Conservation (phyloP, 148 eudicot genomes). For the Dysphania ambrosioides region DNA sequence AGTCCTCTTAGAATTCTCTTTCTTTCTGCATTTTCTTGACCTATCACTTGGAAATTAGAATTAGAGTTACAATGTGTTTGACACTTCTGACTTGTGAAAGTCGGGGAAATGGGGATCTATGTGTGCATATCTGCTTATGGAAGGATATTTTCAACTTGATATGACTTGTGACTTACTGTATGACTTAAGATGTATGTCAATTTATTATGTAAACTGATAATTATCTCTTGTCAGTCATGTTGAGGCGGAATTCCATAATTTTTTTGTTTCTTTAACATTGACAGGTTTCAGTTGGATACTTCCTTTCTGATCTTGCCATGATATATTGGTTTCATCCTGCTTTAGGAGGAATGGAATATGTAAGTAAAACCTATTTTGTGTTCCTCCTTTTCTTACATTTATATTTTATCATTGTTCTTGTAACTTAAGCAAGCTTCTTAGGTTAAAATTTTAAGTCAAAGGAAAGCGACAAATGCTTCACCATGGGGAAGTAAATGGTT, state of each 20-base stretch:
- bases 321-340: slow-evolving; percentile 77
- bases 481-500: not conserved
- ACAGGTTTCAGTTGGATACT: slow-evolving; percentile 93
- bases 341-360: slow-evolving; percentile 91
- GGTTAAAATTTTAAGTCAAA: not conserved
- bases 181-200: not conserved
- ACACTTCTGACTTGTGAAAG: not conserved
- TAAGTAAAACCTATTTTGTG: slow-evolving; percentile 40
- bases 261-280: slow-evolving; percentile 4
- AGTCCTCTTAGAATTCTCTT: no score
- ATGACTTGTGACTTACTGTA: no score
- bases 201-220: not conserved
- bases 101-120: not conserved
- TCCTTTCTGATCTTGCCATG: slow-evolving; percentile 83
- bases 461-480: not conserved
- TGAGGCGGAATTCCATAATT: not conserved
- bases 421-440: not conserved
- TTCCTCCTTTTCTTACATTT: not conserved
- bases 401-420: not conserved
- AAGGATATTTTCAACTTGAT: not conserved
- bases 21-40: no score
- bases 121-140: not conserved
- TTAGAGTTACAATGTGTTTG: not conserved
- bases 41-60: not conserved
- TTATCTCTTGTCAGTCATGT: not conserved